A percentile compares a stretch with the other conserved stretches of the same genome.
Evolutionary conservation across 2,329 filamentous ascomycete species (phyloP).

Genomic region (Sarocladiaceae sp.): DNA sequence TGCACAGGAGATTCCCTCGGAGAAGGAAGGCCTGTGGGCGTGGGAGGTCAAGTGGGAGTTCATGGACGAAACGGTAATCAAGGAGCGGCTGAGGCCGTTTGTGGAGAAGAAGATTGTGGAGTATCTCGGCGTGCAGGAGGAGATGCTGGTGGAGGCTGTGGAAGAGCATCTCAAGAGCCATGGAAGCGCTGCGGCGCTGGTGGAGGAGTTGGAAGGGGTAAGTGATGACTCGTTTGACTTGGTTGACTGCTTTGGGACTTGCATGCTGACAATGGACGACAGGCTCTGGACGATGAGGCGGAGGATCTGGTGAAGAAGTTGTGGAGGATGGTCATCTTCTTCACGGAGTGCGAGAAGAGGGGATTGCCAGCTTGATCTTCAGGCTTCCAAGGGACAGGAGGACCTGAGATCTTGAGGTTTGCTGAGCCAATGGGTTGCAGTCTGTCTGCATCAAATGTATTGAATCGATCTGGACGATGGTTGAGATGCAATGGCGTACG

Average conservation of each 20-base stretch:
- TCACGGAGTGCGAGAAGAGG: constrained; percentile 87
- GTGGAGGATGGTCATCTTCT: constrained; percentile 98
- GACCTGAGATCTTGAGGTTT: too few relatives aligned
- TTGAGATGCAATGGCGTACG: too few relatives aligned
- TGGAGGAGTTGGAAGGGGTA: constrained; percentile 79
- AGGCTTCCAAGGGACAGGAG: not conserved
- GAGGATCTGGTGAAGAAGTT: constrained; percentile 93
- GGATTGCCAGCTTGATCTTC: constrained; percentile 62
- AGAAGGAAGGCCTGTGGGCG: constrained; percentile 81
- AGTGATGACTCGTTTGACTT: constrained; percentile 28
- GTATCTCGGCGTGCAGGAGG: constrained; percentile 91
- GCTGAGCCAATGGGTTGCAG: too few relatives aligned
- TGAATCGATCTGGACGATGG: too few relatives aligned
- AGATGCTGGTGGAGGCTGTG: constrained; percentile 88
- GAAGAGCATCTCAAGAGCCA: constrained; percentile 77
- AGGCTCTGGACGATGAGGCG: constrained; percentile 91
- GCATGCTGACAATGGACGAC: constrained; percentile 15
- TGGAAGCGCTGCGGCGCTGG: constrained; percentile 69
- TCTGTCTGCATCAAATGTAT: too few relatives aligned
- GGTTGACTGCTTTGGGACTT: constrained; percentile 17
- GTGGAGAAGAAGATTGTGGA: constrained; percentile 98
- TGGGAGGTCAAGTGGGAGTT: constrained; percentile 92
- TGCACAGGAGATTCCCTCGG: constrained; percentile 82
- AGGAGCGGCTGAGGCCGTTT: constrained; percentile 85
- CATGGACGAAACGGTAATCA: constrained; percentile 73